Percentiles rank a stretch among this genome's conserved stretches.
Evolutionary conservation across 305 asterid genomes (phyloP).

Genomic region (Lippia alba): DNA sequence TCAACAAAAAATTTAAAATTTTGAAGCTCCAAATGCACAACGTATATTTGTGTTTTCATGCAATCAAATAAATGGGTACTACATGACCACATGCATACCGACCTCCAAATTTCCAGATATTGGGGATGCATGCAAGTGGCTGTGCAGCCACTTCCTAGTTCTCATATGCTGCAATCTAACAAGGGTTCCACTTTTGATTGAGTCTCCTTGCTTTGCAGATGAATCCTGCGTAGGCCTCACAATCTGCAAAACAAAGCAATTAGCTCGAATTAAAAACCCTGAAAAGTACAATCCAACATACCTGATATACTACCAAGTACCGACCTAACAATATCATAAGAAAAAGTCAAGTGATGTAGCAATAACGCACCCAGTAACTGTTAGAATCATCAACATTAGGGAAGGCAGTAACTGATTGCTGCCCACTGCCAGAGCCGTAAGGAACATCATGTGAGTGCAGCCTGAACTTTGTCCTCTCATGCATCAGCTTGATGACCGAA

Average conservation of each 20-base stretch:
- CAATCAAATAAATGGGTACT: constrained; percentile 4
- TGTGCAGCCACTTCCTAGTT: constrained; percentile 95
- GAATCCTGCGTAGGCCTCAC: constrained; percentile 69
- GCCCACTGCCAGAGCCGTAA: constrained; percentile 99
- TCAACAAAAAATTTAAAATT: not conserved
- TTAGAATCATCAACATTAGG: constrained; percentile 89
- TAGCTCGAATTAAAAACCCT: constrained; percentile 21
- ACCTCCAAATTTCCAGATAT: constrained; percentile 97
- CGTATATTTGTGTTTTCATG: not conserved
- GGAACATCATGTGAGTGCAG: constrained; percentile 98
- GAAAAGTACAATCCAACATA: not conserved
- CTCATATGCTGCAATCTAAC: constrained; percentile 85
- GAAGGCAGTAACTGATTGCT: constrained; percentile 95
- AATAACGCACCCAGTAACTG: constrained; percentile 89
- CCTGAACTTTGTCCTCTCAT: constrained; percentile 83
- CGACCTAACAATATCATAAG: not conserved
- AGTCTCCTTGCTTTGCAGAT: constrained; percentile 84
- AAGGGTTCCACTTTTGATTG: constrained; percentile 68
- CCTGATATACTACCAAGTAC: constrained; percentile 6
- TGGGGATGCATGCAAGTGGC: constrained; percentile 98
- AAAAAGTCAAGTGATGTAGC: constrained; percentile 17
- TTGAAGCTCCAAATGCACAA: constrained; percentile 6
- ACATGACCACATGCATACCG: constrained; percentile 37
- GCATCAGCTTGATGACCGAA: constrained; percentile 91
- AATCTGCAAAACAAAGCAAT: constrained; percentile 50